Conservation (phyloP, 1,284 basidiomycete species). For the Marasmius oreades region DNA sequence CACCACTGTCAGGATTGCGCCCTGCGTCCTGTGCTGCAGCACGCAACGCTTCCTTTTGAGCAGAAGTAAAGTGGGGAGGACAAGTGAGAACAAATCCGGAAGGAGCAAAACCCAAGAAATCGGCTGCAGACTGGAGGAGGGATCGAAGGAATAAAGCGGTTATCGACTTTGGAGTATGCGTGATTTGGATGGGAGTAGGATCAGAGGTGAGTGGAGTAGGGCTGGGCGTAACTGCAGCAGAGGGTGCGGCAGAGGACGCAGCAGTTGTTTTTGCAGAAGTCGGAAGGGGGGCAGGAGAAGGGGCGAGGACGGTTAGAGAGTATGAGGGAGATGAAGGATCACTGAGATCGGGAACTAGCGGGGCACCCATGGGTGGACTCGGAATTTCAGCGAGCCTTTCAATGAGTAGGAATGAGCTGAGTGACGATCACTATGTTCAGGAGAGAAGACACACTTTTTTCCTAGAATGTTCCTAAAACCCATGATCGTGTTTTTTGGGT, state of each 20-base stretch:
- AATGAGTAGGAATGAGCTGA: not conserved
- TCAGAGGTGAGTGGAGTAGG: constrained; percentile 76
- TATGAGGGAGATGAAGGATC: constrained; percentile 77
- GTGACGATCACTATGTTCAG: not conserved
- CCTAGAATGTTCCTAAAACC: constrained; percentile 94
- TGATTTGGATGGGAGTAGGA: constrained; percentile 75
- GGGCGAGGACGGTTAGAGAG: constrained; percentile 79
- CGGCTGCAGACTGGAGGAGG: constrained; percentile 84
- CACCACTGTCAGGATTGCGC: constrained; percentile 16
- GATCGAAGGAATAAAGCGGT: constrained; percentile 85
- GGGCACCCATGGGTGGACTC: constrained; percentile 57
- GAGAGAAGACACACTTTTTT: constrained; percentile 61
- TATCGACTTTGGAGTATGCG: constrained; percentile 31
- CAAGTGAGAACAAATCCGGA: constrained; percentile 84
- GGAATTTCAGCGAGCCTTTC: constrained; percentile 72
- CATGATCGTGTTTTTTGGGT: constrained; percentile 90
- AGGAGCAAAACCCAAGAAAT: constrained; percentile 86
- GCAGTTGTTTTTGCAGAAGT: constrained; percentile 59
- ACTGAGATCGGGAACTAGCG: constrained; percentile 75
- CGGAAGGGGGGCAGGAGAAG: constrained; percentile 60
- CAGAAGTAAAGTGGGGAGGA: constrained; percentile 72
- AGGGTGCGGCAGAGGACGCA: constrained; percentile 69
- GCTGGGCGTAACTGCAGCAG: constrained; percentile 63
- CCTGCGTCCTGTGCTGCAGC: constrained; percentile 80
- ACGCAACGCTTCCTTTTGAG: constrained; percentile 70